Evolutionary conservation across 2,329 filamentous ascomycete species (phyloP).

Genomic region (Arthrobotrys sinensis): DNA sequence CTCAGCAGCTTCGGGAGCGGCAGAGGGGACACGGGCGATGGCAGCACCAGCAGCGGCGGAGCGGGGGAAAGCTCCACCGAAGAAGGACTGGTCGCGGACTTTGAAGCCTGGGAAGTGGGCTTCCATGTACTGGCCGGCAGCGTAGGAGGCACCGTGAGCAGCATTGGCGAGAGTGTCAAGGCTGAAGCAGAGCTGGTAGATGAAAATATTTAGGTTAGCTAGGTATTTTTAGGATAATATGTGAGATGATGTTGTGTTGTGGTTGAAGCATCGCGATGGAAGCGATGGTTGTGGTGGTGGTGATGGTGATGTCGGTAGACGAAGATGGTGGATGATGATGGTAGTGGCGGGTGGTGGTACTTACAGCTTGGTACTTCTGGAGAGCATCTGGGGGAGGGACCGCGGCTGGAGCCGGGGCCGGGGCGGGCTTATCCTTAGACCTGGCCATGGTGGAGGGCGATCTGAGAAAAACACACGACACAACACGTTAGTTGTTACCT

Average conservation of each 20-base stretch:
- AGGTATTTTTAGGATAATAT: not conserved
- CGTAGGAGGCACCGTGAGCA: slow-evolving; percentile 46
- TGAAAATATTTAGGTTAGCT: slow-evolving; percentile 10
- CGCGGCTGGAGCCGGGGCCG: slow-evolving; percentile 32
- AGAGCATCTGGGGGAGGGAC: slow-evolving; percentile 34
- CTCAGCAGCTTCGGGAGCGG: slow-evolving; percentile 34
- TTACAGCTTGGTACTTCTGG: slow-evolving; percentile 53
- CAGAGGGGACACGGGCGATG: slow-evolving; percentile 6
- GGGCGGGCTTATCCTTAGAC: slow-evolving; percentile 51
- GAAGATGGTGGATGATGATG: slow-evolving; percentile 3
- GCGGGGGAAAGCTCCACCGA: slow-evolving; percentile 40
- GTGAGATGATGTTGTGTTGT: not conserved
- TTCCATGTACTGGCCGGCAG: slow-evolving; percentile 53
- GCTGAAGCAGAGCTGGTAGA: slow-evolving; percentile 44
- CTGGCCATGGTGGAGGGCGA: slow-evolving; percentile 33
- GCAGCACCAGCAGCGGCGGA: slow-evolving; percentile 8
- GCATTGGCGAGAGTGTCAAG: slow-evolving; percentile 55
- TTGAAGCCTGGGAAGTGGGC: slow-evolving; percentile 47
- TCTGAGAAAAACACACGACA: not conserved
- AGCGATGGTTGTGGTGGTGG: not conserved
- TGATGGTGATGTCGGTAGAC: slow-evolving; percentile 9
- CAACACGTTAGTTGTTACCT: too few relatives aligned
- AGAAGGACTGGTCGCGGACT: slow-evolving; percentile 29
- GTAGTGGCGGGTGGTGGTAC: slow-evolving; percentile 30
- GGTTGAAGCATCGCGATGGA: not conserved